These are phyloP conservation scores for Claviceps cyperi DNA, from an alignment of 2,329 filamentous ascomycete species.

Conservation along the genomic window DNA sequence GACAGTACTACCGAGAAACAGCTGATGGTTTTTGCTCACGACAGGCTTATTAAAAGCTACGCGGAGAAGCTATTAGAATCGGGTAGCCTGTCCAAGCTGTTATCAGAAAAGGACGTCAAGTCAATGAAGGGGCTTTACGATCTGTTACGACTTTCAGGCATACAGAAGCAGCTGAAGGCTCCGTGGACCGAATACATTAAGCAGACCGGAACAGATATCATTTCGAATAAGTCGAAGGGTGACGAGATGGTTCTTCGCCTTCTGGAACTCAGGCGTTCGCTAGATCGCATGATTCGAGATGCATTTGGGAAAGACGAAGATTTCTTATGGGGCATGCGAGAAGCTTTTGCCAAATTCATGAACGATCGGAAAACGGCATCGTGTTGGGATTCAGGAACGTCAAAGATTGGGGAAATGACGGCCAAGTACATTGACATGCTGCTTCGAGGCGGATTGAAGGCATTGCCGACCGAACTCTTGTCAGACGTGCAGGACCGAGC, in stretches of 20 bases:
- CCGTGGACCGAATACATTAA: slow-evolving; percentile 73
- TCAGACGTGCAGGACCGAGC: slow-evolving; percentile 45
- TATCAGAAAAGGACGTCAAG: slow-evolving; percentile 53
- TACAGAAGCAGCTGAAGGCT: slow-evolving; percentile 53
- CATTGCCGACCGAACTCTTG: slow-evolving; percentile 54
- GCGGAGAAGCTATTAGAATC: slow-evolving; percentile 50
- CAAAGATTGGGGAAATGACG: slow-evolving; percentile 96
- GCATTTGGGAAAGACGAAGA: slow-evolving; percentile 67
- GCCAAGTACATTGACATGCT: slow-evolving; percentile 91
- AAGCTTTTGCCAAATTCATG: slow-evolving; percentile 81
- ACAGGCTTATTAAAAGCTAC: slow-evolving; percentile 54
- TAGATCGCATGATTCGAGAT: slow-evolving; percentile 63
- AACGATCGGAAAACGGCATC: slow-evolving; percentile 67
- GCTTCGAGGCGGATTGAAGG: slow-evolving; percentile 74
- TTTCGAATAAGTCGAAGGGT: slow-evolving; percentile 63
- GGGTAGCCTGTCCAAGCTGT: slow-evolving; percentile 54
- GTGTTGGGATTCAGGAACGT: slow-evolving; percentile 68
- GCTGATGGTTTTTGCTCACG: slow-evolving; percentile 59
- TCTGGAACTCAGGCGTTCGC: slow-evolving; percentile 61
- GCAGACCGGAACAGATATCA: slow-evolving; percentile 57
- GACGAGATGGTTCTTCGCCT: slow-evolving; percentile 79
- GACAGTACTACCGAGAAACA: slow-evolving; percentile 70
- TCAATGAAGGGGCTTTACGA: slow-evolving; percentile 66
- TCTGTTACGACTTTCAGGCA: slow-evolving; percentile 55
- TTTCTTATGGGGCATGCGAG: slow-evolving; percentile 64